Conservation (phyloP, 257 asterid species). For the Scutellaria barbata region DNA sequence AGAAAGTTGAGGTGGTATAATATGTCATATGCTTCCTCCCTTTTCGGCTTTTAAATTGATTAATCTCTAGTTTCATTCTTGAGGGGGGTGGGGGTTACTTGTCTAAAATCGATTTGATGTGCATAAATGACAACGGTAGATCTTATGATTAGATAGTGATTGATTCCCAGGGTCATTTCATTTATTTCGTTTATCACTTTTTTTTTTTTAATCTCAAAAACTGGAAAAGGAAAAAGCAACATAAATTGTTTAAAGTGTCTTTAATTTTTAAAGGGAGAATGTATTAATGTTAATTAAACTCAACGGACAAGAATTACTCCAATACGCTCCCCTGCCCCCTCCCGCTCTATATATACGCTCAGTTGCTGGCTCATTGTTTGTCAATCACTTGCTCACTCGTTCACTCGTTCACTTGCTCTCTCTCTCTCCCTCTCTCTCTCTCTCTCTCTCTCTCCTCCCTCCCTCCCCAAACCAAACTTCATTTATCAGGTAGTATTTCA, state of each 20-base stretch:
- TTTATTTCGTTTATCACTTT: neutral
- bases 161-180: neutral
- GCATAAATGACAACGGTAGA: neutral
- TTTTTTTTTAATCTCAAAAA: conserved; percentile 1
- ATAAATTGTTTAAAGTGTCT: neutral
- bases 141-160: conserved; percentile 11
- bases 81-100: conserved; percentile 8
- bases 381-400: neutral
- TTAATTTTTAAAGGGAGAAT: conserved; percentile 12
- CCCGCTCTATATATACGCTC: neutral
- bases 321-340: neutral
- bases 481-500: conserved; percentile 12
- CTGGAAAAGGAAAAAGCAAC: conserved; percentile 10
- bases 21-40: conserved; percentile 14
- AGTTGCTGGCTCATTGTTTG: conserved; percentile 18
- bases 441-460: conserved; percentile 5
- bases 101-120: neutral
- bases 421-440: neutral
- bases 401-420: neutral
- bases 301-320: neutral
- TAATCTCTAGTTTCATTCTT: conserved; percentile 2
- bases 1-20: neutral
- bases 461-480: neutral
- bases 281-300: conserved; percentile 6
- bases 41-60: neutral